These are phyloP conservation scores for Lentinula raphanica DNA, from an alignment of 768 basidiomycete genomes.

Conservation along the genomic window DNA sequence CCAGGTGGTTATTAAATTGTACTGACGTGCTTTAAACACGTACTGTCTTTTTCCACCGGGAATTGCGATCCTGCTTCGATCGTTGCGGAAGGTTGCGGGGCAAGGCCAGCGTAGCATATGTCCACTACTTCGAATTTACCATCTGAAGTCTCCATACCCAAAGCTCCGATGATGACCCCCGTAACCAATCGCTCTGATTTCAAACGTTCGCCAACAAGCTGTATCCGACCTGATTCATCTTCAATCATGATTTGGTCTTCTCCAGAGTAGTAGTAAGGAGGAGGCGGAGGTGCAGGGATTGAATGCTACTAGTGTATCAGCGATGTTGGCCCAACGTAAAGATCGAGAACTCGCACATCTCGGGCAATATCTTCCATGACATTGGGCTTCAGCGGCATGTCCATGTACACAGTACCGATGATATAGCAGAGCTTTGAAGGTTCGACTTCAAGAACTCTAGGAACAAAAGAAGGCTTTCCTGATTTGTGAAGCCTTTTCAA, in stretches of 20 bases:
- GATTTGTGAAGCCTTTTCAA: neutral
- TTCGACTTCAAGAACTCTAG: constrained; percentile 80
- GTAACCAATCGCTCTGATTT: constrained; percentile 68
- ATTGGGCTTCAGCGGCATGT: constrained; percentile 98
- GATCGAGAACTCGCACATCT: constrained; percentile 57
- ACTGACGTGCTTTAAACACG: constrained; percentile 17
- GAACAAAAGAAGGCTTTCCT: constrained; percentile 70
- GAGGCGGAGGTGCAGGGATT: constrained; percentile 77
- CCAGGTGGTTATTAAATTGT: neutral
- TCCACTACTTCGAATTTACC: constrained; percentile 96
- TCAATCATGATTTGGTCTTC: constrained; percentile 87
- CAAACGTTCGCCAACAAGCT: constrained; percentile 74
- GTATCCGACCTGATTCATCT: constrained; percentile 92
- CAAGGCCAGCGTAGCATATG: constrained; percentile 78
- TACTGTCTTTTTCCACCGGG: constrained; percentile 70
- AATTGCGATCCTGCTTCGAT: constrained; percentile 23
- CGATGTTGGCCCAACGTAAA: constrained; percentile 3
- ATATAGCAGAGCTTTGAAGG: constrained; percentile 86
- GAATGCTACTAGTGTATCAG: constrained; percentile 57
- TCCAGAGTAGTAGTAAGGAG: constrained; percentile 66
- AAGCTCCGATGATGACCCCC: constrained; percentile 83
- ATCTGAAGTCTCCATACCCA: constrained; percentile 83
- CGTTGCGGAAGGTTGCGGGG: constrained; percentile 47
- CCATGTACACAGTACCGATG: constrained; percentile 94
- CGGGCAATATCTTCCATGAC: constrained; percentile 92